Evolutionary conservation across 306 rosid genomes (phyloP).

Genomic region (Nissolia schottii): DNA sequence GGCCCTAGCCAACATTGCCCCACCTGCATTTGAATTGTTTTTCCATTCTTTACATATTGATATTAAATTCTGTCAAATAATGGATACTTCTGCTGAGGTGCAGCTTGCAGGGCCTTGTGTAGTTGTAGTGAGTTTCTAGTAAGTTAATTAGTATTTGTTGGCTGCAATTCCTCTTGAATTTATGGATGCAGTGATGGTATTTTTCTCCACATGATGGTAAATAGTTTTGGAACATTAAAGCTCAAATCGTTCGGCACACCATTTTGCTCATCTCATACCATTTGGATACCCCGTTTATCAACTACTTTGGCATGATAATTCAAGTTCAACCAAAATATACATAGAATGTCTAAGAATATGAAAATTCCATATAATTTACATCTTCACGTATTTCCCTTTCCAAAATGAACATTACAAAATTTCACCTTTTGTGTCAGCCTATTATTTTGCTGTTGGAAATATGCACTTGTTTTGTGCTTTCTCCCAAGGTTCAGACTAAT

Average conservation of each 20-base stretch:
- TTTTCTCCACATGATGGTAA: not conserved
- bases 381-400: not conserved
- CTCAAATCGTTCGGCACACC: not conserved
- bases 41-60: not conserved
- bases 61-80: not conserved
- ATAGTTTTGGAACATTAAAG: not conserved
- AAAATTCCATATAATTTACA: not conserved
- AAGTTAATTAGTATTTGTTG: not conserved
- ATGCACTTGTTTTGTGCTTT: not conserved
- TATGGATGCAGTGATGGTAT: not conserved
- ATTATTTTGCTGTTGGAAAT: not conserved
- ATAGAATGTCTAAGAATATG: not conserved
- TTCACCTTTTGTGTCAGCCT: not conserved
- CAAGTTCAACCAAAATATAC: not conserved
- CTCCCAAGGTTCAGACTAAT: not conserved
- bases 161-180: not conserved
- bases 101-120: not conserved
- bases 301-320: not conserved
- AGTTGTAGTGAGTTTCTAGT: not conserved
- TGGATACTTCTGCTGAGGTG: not conserved
- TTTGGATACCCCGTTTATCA: not conserved
- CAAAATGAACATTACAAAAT: not conserved
- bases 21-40: not conserved
- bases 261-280: not conserved
- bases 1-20: not conserved